phyloP scores from a whole-genome alignment of 2,329 filamentous ascomycete genomes.

The Gnomoniopsis smithogilvyi region DNA sequence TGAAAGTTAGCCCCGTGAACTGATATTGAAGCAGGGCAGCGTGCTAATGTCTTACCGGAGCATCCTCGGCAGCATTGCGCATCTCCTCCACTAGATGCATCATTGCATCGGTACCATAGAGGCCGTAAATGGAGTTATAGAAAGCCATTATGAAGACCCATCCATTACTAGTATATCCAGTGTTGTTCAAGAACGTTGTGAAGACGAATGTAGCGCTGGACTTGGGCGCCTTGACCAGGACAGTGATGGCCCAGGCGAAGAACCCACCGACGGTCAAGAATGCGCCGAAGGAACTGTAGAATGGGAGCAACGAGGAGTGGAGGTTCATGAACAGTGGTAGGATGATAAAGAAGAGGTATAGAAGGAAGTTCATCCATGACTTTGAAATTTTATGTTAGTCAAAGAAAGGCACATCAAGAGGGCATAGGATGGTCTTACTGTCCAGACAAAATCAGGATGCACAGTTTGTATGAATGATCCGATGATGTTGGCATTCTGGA shows the following conservation, averaged over 20 bases:
- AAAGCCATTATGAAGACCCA: slow-evolving; percentile 4
- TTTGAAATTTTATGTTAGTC: not conserved
- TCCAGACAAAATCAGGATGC: not conserved
- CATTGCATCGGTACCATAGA: slow-evolving; percentile 1
- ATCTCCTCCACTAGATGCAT: slow-evolving; percentile 5
- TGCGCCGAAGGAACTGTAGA: slow-evolving; percentile 1
- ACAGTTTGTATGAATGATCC: not conserved
- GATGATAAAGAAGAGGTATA: not conserved
- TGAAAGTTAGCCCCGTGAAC: not conserved
- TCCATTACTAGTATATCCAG: not conserved
- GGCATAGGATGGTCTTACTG: not conserved
- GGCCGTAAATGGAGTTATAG: not conserved
- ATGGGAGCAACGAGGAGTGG: not conserved
- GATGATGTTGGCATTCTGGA: slow-evolving; percentile 1
- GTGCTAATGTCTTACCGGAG: not conserved
- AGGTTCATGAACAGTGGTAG: slow-evolving; percentile 1
- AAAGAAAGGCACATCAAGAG: no score
- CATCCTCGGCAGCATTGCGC: not conserved
- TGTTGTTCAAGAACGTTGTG: slow-evolving; percentile 1
- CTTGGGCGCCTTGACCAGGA: not conserved
- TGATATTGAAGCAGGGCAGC: not conserved
- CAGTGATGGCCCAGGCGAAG: slow-evolving; percentile 5
- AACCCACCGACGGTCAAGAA: slow-evolving; percentile 1
- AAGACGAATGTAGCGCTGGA: not conserved
- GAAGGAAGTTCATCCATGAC: slow-evolving; percentile 1